Evolutionary conservation across 345 rosid genomes (phyloP).

Genomic region (Lepidium africanum): DNA sequence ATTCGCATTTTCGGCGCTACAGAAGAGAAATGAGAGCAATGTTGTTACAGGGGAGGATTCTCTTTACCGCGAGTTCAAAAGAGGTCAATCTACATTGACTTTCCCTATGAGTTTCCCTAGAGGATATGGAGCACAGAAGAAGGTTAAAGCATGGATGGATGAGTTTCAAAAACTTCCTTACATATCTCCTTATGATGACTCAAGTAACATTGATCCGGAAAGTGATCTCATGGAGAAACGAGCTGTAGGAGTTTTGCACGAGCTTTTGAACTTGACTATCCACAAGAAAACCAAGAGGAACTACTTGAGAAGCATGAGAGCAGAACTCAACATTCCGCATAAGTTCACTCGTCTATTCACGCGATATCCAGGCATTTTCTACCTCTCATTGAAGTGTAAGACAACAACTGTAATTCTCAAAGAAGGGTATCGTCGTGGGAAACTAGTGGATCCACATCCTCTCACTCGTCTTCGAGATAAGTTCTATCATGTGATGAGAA

Average conservation of each 20-base stretch:
- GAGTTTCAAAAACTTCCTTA: slow-evolving; percentile 94
- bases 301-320: slow-evolving; percentile 85
- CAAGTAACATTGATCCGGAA: slow-evolving; percentile 57
- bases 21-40: slow-evolving; percentile 44
- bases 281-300: slow-evolving; percentile 97
- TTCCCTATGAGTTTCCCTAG: slow-evolving; percentile 86
- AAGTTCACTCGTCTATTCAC: slow-evolving; percentile 87
- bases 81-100: slow-evolving; percentile 57
- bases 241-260: slow-evolving; percentile 88
- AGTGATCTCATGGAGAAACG: slow-evolving; percentile 97
- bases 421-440: slow-evolving; percentile 83
- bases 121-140: slow-evolving; percentile 91
- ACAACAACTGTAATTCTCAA: slow-evolving; percentile 77
- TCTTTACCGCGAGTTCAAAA: slow-evolving; percentile 57
- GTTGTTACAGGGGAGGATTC: slow-evolving; percentile 34
- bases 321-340: slow-evolving; percentile 72
- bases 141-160: slow-evolving; percentile 94
- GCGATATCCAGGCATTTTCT: slow-evolving; percentile 88
- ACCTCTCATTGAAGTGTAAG: slow-evolving; percentile 92
- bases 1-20: slow-evolving; percentile 61
- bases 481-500: slow-evolving; percentile 84
- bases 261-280: slow-evolving; percentile 75
- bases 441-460: slow-evolving; percentile 75
- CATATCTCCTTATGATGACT: slow-evolving; percentile 85
- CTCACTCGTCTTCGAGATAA: slow-evolving; percentile 63